A percentile compares a stretch with the other conserved stretches of the same genome.
Conservation (phyloP, 495 filamentous ascomycete species). For the Penicillium manginii region DNA sequence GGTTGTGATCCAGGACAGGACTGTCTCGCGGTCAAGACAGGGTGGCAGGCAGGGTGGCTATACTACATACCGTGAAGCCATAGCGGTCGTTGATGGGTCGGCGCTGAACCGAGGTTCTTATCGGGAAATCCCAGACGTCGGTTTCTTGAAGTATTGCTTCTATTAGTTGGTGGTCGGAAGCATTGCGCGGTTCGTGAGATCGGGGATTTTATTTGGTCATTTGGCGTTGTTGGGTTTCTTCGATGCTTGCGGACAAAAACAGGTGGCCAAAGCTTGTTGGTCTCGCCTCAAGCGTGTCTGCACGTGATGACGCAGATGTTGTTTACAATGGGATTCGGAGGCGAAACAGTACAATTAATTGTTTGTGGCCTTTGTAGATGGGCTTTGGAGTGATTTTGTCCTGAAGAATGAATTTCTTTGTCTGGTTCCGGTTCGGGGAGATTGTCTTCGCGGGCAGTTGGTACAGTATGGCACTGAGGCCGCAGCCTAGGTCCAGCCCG, state of each 20-base stretch:
- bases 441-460: no score
- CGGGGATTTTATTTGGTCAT: neutral
- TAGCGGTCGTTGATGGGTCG: constrained; percentile 11
- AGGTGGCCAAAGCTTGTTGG: constrained; percentile 33
- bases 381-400: neutral
- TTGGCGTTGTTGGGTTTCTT: constrained; percentile 13
- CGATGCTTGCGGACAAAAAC: constrained; percentile 33
- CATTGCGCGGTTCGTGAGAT: constrained; percentile 16
- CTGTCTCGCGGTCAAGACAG: neutral
- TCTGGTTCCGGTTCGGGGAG: neutral
- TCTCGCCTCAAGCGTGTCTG: constrained; percentile 9
- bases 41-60: no score
- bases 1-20: neutral
- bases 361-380: neutral
- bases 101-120: constrained; percentile 10
- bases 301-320: constrained; percentile 26
- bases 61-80: constrained; percentile 37
- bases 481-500: no score
- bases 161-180: neutral
- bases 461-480: no score
- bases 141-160: neutral
- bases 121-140: neutral
- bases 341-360: constrained; percentile 1
- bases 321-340: constrained; percentile 4
- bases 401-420: neutral